Percentiles rank a stretch among this genome's conserved stretches.
phyloP scores from a whole-genome alignment of 257 asterid genomes.

The Nicotiana tabacum region DNA sequence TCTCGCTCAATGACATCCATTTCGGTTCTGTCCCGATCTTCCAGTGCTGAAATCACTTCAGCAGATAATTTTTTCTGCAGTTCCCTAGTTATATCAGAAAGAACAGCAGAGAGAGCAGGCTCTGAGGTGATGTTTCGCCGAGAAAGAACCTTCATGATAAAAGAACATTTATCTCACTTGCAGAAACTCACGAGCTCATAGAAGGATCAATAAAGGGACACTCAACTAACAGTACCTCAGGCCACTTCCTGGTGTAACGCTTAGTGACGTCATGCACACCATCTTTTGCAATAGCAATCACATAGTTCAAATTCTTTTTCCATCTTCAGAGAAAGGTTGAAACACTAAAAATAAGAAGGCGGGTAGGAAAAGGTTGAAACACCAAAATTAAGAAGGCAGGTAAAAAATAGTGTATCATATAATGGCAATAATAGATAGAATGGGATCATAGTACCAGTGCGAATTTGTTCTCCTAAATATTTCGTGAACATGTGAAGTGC shows the following conservation, averaged over 20 bases:
- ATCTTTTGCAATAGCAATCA: constrained; percentile 69
- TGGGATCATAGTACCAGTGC: neutral
- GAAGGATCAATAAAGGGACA: neutral
- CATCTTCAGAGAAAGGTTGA: constrained; percentile 53
- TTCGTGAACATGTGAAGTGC: neutral
- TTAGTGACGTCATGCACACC: constrained; percentile 93
- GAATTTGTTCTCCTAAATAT: neutral
- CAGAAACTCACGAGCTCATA: neutral
- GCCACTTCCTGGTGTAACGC: constrained; percentile 93
- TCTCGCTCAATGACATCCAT: constrained; percentile 57
- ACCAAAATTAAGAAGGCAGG: neutral
- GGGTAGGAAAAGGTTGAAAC: neutral
- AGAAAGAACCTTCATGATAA: constrained; percentile 56
- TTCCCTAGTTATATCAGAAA: constrained; percentile 53
- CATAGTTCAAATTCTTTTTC: constrained; percentile 70
- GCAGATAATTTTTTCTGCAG: constrained; percentile 41
- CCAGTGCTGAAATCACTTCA: constrained; percentile 44
- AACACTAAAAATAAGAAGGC: constrained; percentile 20
- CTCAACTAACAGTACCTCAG: constrained; percentile 41
- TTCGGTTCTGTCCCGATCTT: constrained; percentile 70
- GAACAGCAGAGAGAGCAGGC: constrained; percentile 43
- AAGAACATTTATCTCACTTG: constrained; percentile 10
- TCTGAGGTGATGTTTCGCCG: constrained; percentile 65
- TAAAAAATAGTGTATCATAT: neutral
- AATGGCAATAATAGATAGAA: neutral